These are phyloP conservation scores for Laburnicola sp. DNA, from an alignment of 2,329 filamentous ascomycete genomes.

Conservation along the genomic window DNA sequence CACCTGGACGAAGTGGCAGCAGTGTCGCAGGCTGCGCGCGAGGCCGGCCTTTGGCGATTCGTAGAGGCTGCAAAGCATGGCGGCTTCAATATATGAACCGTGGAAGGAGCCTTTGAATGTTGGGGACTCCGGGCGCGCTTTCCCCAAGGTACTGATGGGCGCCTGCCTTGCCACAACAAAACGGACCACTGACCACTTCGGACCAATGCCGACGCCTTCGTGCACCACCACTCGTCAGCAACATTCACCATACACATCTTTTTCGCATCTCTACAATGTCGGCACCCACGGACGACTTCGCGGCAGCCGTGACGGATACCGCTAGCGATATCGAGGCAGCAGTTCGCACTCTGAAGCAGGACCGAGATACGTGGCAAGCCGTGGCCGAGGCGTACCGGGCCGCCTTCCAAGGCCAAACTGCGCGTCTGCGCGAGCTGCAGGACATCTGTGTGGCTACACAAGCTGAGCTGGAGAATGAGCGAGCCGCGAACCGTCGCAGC, in stretches of 20 bases:
- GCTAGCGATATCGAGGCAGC: slow-evolving; percentile 17
- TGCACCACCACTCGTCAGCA: slow-evolving; percentile 5
- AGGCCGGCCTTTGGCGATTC: slow-evolving; percentile 77
- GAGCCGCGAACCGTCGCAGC: slow-evolving; percentile 20
- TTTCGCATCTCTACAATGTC: slow-evolving; percentile 25
- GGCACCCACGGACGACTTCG: background rate
- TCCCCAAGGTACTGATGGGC: background rate
- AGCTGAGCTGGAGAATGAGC: slow-evolving; percentile 39
- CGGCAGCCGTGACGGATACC: slow-evolving; percentile 8
- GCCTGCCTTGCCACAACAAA: slow-evolving; percentile 1
- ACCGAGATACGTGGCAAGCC: slow-evolving; percentile 36
- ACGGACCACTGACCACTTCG: slow-evolving; percentile 5
- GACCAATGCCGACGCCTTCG: background rate
- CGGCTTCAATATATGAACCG: slow-evolving; percentile 54
- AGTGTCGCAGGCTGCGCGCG: slow-evolving; percentile 68
- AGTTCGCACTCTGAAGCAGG: slow-evolving; percentile 30
- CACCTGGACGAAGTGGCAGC: slow-evolving; percentile 65
- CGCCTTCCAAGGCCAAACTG: slow-evolving; percentile 32
- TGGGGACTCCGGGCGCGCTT: background rate
- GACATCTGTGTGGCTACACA: slow-evolving; percentile 37
- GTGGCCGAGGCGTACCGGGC: slow-evolving; percentile 33
- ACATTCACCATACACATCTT: slow-evolving; percentile 9
- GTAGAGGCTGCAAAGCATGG: slow-evolving; percentile 65
- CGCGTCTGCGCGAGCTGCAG: slow-evolving; percentile 28
- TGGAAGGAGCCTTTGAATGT: no score